Evolutionary conservation across 805 yeast genomes (phyloP), one percentile per base, ranked within the genome.

Genomic region (Saccharomycopsis selenospora): DNA sequence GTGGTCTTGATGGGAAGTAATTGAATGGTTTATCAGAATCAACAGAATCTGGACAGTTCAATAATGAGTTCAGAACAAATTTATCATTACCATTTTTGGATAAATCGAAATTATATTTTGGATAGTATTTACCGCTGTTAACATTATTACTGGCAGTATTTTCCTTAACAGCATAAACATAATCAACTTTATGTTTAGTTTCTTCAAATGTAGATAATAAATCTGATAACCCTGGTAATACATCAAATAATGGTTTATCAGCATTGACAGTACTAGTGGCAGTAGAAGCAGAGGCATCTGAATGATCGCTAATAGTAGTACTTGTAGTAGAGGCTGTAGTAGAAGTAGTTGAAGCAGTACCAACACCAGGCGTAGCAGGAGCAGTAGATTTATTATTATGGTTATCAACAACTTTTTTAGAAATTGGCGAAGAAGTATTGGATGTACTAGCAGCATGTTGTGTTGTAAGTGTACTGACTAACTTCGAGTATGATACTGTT

Each of bases 21-120:
- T 61, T 63, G 52, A 82, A 76, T 14, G 97, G 95, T 57, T 72
- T 77, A 59, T 91, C 97, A 2, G 95, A 82, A 62, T 91, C 95
- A 50, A 81, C 76, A 0, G 98, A 86, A 66, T 93, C 98, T 0
- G 99, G 98, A 62, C 97, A 88, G 59, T 85, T 85, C 56, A 86
- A 69, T 51, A 87, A 70, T 2, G 97, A 89, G 1, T 84, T 76
- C 61, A 87, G 95, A 55, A 91, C 69, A 56, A 77, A 69, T 50
- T 73, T 72, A 44, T 76, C 67, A 22, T 33, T 33, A 20, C 18
- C 18, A 14, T 33, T 61, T 64, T 61, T 52, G 79, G 72, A 36
- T 36, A 47, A 6, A 48, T 40, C 38, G 10, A 33, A 33, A 20
- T 33, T 33, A 20, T 14, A 33, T 7, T 20, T 7, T 4, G 38